Conservation (phyloP, 306 rosid genomes). For the Sindora glabra region DNA sequence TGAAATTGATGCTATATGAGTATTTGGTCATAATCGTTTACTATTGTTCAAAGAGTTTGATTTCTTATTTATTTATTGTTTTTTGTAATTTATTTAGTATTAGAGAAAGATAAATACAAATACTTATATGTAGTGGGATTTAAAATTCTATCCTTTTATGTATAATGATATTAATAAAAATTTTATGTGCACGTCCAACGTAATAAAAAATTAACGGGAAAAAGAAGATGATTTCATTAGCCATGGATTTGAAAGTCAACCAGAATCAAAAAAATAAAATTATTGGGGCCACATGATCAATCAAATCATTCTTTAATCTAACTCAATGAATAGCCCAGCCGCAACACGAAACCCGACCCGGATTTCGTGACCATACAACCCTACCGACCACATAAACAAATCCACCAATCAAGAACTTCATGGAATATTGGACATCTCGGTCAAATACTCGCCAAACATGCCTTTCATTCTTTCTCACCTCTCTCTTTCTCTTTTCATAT, state of each 20-base stretch:
- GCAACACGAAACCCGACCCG: constrained; percentile 1
- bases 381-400: constrained; percentile 36
- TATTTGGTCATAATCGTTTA: no score
- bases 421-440: neutral
- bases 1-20: no score
- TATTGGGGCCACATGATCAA: constrained; percentile 14
- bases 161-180: no score
- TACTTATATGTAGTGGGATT: no score
- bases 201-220: no score
- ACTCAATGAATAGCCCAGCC: neutral
- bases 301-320: neutral
- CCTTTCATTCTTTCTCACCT: constrained; percentile 19
- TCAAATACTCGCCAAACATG: constrained; percentile 51
- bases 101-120: no score
- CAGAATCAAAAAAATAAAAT: neutral
- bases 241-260: constrained; percentile 22
- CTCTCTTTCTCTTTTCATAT: constrained; percentile 3
- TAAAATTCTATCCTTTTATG: no score
- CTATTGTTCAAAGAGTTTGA: no score
- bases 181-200: neutral
- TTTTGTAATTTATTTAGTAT: no score
- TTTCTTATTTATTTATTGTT: no score
- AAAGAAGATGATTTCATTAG: constrained; percentile 4
- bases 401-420: neutral
- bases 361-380: neutral